Evolutionary conservation across 2,329 filamentous ascomycete genomes (phyloP).

Genomic region (Tolypocladium tropicale): DNA sequence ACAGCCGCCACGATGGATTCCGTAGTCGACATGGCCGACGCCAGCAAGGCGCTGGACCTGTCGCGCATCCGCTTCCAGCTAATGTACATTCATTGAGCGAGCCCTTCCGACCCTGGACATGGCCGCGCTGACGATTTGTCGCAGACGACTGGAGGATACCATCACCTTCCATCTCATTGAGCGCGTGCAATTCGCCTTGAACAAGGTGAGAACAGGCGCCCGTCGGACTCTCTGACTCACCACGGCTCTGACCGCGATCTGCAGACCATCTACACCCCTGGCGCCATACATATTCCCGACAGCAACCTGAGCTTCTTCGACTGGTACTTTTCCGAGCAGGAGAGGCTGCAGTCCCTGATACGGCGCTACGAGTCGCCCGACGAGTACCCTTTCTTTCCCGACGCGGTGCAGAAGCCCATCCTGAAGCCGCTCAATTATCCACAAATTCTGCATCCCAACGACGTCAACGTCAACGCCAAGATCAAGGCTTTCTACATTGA

Average conservation of each 20-base stretch:
- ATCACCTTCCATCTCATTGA: slow-evolving; percentile 97
- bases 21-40: slow-evolving; percentile 78
- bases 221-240: background rate
- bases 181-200: slow-evolving; percentile 92
- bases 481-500: slow-evolving; percentile 81
- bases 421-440: slow-evolving; percentile 86
- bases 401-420: slow-evolving; percentile 67
- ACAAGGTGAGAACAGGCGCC: slow-evolving; percentile 31
- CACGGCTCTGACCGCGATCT: background rate
- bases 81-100: slow-evolving; percentile 67
- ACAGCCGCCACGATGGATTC: slow-evolving; percentile 60
- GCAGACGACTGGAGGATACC: slow-evolving; percentile 89
- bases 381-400: slow-evolving; percentile 94
- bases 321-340: slow-evolving; percentile 86
- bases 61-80: slow-evolving; percentile 87
- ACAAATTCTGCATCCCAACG: slow-evolving; percentile 73
- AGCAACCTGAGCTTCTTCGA: slow-evolving; percentile 75
- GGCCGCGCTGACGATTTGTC: background rate
- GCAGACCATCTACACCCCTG: slow-evolving; percentile 69
- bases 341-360: slow-evolving; percentile 83
- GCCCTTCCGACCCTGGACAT: slow-evolving; percentile 1
- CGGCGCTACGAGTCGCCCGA: slow-evolving; percentile 93
- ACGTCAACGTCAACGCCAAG: slow-evolving; percentile 80
- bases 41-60: slow-evolving; percentile 77
- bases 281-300: slow-evolving; percentile 68